Percentiles rank a stretch among this genome's conserved stretches.
phyloP scores from a whole-genome alignment of 1,139 yeast species.

The Taiozyma onychis region DNA sequence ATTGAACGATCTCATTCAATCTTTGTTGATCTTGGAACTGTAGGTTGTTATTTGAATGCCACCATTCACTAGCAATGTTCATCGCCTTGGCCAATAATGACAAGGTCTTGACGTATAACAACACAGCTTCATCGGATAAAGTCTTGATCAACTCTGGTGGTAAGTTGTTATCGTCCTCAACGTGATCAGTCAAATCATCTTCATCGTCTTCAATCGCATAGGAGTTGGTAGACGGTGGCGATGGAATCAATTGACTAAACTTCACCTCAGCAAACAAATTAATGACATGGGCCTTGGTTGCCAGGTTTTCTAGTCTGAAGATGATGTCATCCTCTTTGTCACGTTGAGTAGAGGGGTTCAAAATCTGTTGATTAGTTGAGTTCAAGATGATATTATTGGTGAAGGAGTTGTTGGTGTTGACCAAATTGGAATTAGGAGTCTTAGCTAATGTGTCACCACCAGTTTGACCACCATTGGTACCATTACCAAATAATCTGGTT shows the following conservation, averaged over 20 bases:
- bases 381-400: slow-evolving; percentile 28
- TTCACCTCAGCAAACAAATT: slow-evolving; percentile 88
- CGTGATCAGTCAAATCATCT: slow-evolving; percentile 29
- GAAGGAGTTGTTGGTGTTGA: slow-evolving; percentile 19
- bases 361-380: slow-evolving; percentile 17
- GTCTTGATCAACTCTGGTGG: slow-evolving; percentile 54
- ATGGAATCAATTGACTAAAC: slow-evolving; percentile 75
- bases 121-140: slow-evolving; percentile 83
- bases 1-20: slow-evolving; percentile 80
- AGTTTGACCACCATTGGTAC: background rate
- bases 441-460: slow-evolving; percentile 1
- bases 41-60: slow-evolving; percentile 49
- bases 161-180: slow-evolving; percentile 41
- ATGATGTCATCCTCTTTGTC: slow-evolving; percentile 33
- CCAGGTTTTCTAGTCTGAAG: slow-evolving; percentile 60
- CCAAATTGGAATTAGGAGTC: background rate
- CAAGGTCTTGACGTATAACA: slow-evolving; percentile 75
- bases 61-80: slow-evolving; percentile 83
- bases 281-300: slow-evolving; percentile 88
- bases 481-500: slow-evolving; percentile 71
- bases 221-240: slow-evolving; percentile 45
- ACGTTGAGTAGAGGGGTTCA: background rate
- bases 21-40: slow-evolving; percentile 26
- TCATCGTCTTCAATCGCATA: slow-evolving; percentile 30
- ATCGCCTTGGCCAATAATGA: slow-evolving; percentile 81